These are phyloP conservation scores for Barnettozyma botsteinii DNA, from an alignment of 805 yeast species.

Conservation along the genomic window DNA sequence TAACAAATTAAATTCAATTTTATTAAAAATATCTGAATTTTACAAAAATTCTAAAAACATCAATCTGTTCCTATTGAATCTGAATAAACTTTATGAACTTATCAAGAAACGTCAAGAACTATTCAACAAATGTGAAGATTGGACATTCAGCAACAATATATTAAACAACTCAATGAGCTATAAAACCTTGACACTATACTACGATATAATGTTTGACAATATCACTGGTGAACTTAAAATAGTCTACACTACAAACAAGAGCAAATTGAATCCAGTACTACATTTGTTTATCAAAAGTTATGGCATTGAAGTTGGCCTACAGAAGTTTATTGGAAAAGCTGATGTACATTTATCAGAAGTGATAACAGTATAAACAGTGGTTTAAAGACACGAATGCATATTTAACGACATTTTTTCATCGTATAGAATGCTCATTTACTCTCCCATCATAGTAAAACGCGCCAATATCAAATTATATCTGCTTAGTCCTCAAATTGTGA, in stretches of 20 bases:
- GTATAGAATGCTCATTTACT: too few relatives aligned
- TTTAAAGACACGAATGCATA: too few relatives aligned
- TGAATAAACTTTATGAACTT: constrained; percentile 17
- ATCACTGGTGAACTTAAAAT: constrained; percentile 3
- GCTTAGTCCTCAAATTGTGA: too few relatives aligned
- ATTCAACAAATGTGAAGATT: background rate
- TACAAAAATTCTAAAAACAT: constrained; percentile 15
- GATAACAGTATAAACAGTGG: too few relatives aligned
- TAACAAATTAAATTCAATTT: constrained; percentile 19
- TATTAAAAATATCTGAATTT: constrained; percentile 8
- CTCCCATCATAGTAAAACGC: too few relatives aligned
- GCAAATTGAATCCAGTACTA: background rate
- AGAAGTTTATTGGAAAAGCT: constrained; percentile 1
- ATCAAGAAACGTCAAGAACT: constrained; percentile 10
- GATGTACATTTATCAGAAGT: background rate
- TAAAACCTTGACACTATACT: constrained; percentile 1
- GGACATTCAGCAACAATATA: background rate
- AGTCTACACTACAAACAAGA: constrained; percentile 5
- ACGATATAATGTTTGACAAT: constrained; percentile 6
- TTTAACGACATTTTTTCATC: too few relatives aligned
- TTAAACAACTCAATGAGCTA: constrained; percentile 1
- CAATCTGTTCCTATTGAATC: constrained; percentile 16
- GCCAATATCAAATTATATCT: too few relatives aligned
- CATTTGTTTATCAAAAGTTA: constrained; percentile 2
- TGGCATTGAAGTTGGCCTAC: constrained; percentile 6